Evolutionary conservation across 106 monocot genomes (phyloP), one percentile per base, ranked within the genome.

Genomic region (Acanthochlamys bracteata): DNA sequence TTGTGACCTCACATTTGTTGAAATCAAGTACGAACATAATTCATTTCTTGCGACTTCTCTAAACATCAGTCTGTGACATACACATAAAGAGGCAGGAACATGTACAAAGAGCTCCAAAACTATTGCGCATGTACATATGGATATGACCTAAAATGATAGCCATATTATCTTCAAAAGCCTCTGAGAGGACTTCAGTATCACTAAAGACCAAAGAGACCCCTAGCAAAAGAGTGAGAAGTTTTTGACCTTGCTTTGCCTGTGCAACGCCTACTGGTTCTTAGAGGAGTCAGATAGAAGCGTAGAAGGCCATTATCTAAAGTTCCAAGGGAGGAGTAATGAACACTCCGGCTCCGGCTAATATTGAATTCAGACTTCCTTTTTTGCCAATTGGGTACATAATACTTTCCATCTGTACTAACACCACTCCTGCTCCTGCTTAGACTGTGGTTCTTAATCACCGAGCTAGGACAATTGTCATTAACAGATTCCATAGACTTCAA

Each of bases 201-300:
- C 53, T 69, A 67, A 61, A 88, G 40, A 20, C 87, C 82, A 67
- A 96, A 76, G 22, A 96, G 59, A 45, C 90, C 90, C 66, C 67
- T 80, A 6, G 79, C 55, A 42, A 88, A 83, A 67, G 82, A 78
- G 39, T 56, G 79, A 65, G 94, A 76, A 71, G 65, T 74, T 57
- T 46, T 86, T 75, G 62, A 70, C 83, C 96, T 88, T 57, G 69
- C 56, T 59, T 73, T 83, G 55, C 57, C 67, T 56, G 71, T 51
- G 58, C 47, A 74, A 42, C 79, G 91, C 71, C 87, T 80, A 58
- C 76, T 86, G 61, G 72, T 80, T 75, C 96, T 82, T 76, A 96
- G 67, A 47, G 96, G 96, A 63, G 96, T 96, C 70, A 96, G 73
- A 74, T 96, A 96, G 69, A 96, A 96, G 21, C 96, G 69, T 7